Percentiles rank a stretch among this genome's conserved stretches.
phyloP scores from a whole-genome alignment of 2,329 filamentous ascomycete species.

The Monilinia vaccinii-corymbosi region DNA sequence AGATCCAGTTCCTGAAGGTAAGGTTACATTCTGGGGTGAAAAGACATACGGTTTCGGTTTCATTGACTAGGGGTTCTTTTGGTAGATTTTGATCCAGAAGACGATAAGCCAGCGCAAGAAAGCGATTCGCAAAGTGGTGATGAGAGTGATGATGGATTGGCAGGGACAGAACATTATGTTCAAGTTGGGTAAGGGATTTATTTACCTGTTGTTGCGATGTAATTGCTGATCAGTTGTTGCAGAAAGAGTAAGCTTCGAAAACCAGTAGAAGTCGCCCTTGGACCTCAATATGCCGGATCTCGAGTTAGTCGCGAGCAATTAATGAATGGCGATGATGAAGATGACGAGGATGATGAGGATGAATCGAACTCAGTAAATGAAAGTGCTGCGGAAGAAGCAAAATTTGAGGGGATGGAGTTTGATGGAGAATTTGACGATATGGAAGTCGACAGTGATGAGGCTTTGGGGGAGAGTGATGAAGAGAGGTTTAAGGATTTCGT shows the following conservation, averaged over 20 bases:
- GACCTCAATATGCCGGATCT: conserved; percentile 71
- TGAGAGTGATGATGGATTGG: conserved; percentile 43
- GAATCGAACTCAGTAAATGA: conserved; percentile 26
- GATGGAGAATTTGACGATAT: conserved; percentile 45
- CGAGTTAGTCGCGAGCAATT: conserved; percentile 63
- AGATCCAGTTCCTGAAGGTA: conserved; percentile 51
- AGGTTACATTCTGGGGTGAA: neutral
- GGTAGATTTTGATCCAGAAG: conserved; percentile 34
- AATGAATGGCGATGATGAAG: conserved; percentile 37
- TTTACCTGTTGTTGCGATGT: neutral
- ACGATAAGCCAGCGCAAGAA: conserved; percentile 20
- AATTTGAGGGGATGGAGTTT: conserved; percentile 43
- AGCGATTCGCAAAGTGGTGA: conserved; percentile 35
- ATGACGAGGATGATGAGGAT: conserved; percentile 34
- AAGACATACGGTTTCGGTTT: neutral
- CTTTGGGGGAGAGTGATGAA: conserved; percentile 76
- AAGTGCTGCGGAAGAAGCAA: conserved; percentile 18
- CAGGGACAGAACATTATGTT: conserved; percentile 80
- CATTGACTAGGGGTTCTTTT: conserved; percentile 12
- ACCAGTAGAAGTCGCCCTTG: conserved; percentile 58
- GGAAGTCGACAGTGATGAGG: conserved; percentile 57
- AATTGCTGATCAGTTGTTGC: conserved; percentile 12
- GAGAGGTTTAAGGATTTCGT: conserved; percentile 70
- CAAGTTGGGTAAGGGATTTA: conserved; percentile 51
- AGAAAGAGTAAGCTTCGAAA: conserved; percentile 78